These are phyloP conservation scores for Leccinum pseudoinsigne DNA, from an alignment of 1,284 basidiomycete genomes.

Conservation along the genomic window DNA sequence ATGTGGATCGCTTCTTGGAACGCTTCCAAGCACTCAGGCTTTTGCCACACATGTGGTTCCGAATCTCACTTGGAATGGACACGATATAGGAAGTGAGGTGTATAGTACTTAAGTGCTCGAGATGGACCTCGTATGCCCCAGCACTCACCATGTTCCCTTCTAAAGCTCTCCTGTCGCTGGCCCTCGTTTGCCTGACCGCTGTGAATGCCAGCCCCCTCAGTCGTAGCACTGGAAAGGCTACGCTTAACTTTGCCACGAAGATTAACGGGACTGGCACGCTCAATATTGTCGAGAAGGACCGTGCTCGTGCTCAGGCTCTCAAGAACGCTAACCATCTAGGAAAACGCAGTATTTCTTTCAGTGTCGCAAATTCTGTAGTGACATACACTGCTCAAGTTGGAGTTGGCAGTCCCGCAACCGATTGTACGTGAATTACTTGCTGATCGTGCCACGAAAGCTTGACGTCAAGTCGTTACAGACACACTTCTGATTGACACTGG, in stretches of 20 bases:
- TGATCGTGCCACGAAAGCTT: not conserved
- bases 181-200: conserved; percentile 14
- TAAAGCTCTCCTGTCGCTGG: conserved; percentile 11
- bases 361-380: conserved; percentile 21
- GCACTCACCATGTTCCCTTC: conserved; percentile 19
- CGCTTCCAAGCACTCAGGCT: not conserved
- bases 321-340: not conserved
- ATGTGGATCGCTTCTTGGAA: not conserved
- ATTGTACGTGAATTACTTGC: conserved; percentile 35
- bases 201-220: conserved; percentile 17
- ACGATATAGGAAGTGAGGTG: not conserved
- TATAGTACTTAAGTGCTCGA: conserved; percentile 4
- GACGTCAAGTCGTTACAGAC: conserved; percentile 11
- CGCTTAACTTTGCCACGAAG: conserved; percentile 19
- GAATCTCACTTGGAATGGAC: not conserved
- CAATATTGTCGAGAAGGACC: conserved; percentile 10
- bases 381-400: conserved; percentile 41
- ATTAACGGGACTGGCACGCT: conserved; percentile 13
- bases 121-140: not conserved
- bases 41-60: not conserved
- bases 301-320: conserved; percentile 4
- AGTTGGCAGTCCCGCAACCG: conserved; percentile 43
- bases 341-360: conserved; percentile 5
- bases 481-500: conserved; percentile 33
- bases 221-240: conserved; percentile 13